Conservation (phyloP, 345 rosid genomes). For the Diplotaxis tenuifolia region DNA sequence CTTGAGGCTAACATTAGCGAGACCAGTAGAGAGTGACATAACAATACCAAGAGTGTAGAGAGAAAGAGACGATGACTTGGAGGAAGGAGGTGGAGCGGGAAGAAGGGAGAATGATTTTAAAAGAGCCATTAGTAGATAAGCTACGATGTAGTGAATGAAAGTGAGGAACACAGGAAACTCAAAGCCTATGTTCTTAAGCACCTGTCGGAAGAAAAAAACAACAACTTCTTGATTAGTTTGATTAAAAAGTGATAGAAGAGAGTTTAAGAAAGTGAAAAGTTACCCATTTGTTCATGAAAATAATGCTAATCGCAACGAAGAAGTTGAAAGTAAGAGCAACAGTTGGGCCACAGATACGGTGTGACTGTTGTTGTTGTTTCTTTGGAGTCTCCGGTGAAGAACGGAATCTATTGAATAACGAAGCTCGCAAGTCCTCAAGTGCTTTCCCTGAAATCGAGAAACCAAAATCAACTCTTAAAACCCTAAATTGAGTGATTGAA, state of each 20-base stretch:
- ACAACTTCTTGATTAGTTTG: neutral
- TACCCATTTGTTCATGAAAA: conserved; percentile 93
- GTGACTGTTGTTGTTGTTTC: conserved; percentile 31
- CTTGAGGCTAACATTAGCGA: conserved; percentile 96
- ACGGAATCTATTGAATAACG: conserved; percentile 61
- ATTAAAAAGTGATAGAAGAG: neutral
- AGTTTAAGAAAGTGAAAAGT: neutral
- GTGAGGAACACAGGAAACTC: conserved; percentile 85
- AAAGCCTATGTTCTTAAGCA: conserved; percentile 82
- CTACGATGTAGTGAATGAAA: conserved; percentile 73
- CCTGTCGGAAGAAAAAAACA: too few relatives aligned
- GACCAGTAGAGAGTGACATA: conserved; percentile 92
- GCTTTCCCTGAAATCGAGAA: conserved; percentile 52
- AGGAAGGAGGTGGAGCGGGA: conserved; percentile 62
- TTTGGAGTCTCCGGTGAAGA: conserved; percentile 57
- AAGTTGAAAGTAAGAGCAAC: conserved; percentile 83
- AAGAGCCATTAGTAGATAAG: conserved; percentile 82
- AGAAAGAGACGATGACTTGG: conserved; percentile 56
- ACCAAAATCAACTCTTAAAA: neutral
- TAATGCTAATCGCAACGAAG: conserved; percentile 67
- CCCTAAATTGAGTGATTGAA: conserved; percentile 12
- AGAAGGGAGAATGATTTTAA: conserved; percentile 66
- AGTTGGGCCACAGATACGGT: conserved; percentile 53
- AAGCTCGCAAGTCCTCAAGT: conserved; percentile 67
- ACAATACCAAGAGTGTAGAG: conserved; percentile 78